These are phyloP conservation scores for Pyrenophora teres DNA, from an alignment of 2,329 filamentous ascomycete genomes.

Conservation along the genomic window DNA sequence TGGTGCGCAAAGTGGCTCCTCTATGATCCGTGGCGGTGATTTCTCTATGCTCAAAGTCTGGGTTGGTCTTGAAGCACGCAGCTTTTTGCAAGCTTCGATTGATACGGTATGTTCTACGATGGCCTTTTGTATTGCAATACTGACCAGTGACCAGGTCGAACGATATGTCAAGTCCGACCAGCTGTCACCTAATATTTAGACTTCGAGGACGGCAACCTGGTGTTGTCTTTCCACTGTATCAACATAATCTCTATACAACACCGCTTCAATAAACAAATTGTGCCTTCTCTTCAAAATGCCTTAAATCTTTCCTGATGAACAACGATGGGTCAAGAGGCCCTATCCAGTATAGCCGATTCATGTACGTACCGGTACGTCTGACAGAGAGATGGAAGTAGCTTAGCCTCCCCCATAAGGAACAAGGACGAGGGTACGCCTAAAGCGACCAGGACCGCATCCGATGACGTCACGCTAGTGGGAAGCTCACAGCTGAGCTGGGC, in stretches of 20 bases:
- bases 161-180: conserved; percentile 89
- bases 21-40: conserved; percentile 55
- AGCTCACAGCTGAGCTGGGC: conserved; percentile 7
- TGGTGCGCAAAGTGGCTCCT: conserved; percentile 73
- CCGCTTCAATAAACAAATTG: too few relatives aligned
- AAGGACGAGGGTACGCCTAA: not conserved
- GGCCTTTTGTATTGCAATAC: not conserved
- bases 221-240: not conserved
- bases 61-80: conserved; percentile 85
- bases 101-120: conserved; percentile 69
- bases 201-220: not conserved
- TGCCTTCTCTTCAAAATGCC: too few relatives aligned
- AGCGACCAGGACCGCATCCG: conserved; percentile 4
- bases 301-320: too few relatives aligned
- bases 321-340: too few relatives aligned
- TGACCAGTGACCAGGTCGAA: conserved; percentile 65
- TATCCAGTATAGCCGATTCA: too few relatives aligned
- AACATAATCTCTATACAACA: not conserved
- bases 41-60: conserved; percentile 82
- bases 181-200: conserved; percentile 80
- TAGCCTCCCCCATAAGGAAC: too few relatives aligned
- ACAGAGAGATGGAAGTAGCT: too few relatives aligned
- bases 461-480: conserved; percentile 12
- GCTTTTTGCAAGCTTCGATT: conserved; percentile 86
- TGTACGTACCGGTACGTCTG: too few relatives aligned